A percentile compares a stretch with the other conserved stretches of the same genome.
These are phyloP conservation scores for Kurtzmaniella fragi DNA, from an alignment of 805 yeast species.

Conservation along the genomic window DNA sequence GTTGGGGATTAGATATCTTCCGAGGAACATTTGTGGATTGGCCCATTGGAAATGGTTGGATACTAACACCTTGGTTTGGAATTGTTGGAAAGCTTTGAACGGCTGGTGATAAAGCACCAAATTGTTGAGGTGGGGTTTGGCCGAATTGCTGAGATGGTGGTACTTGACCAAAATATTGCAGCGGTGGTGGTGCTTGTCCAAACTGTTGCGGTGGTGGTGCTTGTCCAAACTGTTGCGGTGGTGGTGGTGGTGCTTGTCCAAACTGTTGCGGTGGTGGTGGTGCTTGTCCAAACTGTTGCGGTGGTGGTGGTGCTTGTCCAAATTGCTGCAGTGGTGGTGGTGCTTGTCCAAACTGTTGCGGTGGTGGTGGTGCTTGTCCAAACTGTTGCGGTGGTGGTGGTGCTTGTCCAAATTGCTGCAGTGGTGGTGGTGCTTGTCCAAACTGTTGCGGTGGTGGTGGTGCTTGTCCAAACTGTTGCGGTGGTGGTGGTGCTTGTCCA, in stretches of 20 bases:
- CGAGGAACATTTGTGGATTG: neutral
- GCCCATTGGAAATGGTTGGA: no score
- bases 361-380: neutral
- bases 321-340: conserved; percentile 1
- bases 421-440: no score
- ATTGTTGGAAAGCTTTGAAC: conserved; percentile 8
- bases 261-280: conserved; percentile 2
- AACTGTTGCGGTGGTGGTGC: neutral
- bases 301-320: conserved; percentile 4
- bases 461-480: conserved; percentile 3
- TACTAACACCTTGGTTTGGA: neutral
- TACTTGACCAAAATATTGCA: neutral
- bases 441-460: neutral
- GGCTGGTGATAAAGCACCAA: neutral
- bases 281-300: neutral
- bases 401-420: neutral
- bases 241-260: conserved; percentile 4
- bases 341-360: conserved; percentile 2
- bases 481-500: conserved; percentile 6
- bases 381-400: conserved; percentile 4
- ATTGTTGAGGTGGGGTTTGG: neutral
- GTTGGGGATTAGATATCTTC: conserved; percentile 4
- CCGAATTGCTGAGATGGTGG: neutral
- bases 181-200: no score
- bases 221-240: conserved; percentile 5